Base-by-base conservation (phyloP, 2,329 filamentous ascomycete species). In the Xylariaceae sp. region DNA sequence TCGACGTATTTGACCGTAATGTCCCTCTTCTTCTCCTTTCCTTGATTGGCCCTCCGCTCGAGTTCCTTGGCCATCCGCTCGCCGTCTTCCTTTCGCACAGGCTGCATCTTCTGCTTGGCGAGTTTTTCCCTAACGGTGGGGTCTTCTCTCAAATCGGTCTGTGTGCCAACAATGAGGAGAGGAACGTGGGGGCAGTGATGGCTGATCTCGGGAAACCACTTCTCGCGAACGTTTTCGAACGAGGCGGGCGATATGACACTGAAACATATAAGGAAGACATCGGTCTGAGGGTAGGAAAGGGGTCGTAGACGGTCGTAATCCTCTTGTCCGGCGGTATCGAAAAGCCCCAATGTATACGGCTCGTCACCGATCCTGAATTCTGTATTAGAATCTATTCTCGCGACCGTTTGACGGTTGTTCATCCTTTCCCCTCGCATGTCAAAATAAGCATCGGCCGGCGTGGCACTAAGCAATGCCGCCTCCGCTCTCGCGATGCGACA, bases 191-290 rank as follows among this genome's bases (percentile, higher is more conserved):
- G 94, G 71, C 94, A 99, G 75, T 99, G 94, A 74, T 99, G 94
- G 72, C 96, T 92, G 41, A 99, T 94, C 75, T 99, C 94, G 42
- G 94, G 94, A 66, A 97, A 96, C 93, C 92, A 97, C 75, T 97
- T 97, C 80, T 97, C 93, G 66, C 92, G 87, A 47, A 97, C 94
- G 87, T 99, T 99, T 73, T 99, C 94, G 73, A 99, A 99, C 7
- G 92, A 97, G 39, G 94, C 92, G 39, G 93, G 94, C 42, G 93
- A 97, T 51, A 92, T 97, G 68, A 99, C 92, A 69, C 91, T 96
- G 75, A 97, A 99, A 80, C 94, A 99, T 65, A 99, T 92, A 54
- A 99, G 87, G 78, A 99, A 97, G 61, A 97, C 94, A 69, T 97
- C 94, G 65, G 94, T 97, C 76, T 97, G 94, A 1, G 94, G 94